Evolutionary conservation across 257 asterid species (phyloP), one percentile per base, ranked within the genome.

Genomic region (Solanum sparsipilum): DNA sequence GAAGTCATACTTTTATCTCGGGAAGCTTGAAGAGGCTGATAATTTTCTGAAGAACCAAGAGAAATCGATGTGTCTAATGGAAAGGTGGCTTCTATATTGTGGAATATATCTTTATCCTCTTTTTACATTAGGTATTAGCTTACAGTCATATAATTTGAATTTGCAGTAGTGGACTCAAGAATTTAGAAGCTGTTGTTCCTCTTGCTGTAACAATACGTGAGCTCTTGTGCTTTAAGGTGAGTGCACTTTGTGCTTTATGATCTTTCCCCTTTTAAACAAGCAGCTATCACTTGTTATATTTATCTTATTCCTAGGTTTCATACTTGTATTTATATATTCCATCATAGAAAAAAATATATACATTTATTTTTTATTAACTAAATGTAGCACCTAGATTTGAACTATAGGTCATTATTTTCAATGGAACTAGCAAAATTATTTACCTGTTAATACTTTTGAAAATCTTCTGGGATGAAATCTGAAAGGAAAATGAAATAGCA

Each of bases 1-100:
- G 82, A 94, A 95, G 88, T 94, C 99, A 65, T 91, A 90, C 90
- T 96, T 97, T 92, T 92, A 89, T 91, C 86, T 93, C 78, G 99
- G 99, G 86, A 95, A 92, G 90, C 97, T 95, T 89, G 99, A 96
- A 92, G 98, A 97, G 78, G 97, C 97, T 87, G 91, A 93, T 27
- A 91, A 74, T 74, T 93, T 97, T 92, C 90, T 95, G 76, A 94
- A 93, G 92, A 94, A 93, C 92, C 98, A 93, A 92, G 98, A 95
- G 88, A 96, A 94, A 83, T 91, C 89, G 29, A 70, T 87, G 74
- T 79, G 92, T 88, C 89, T 73, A 48, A 78, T 89, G 32, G 90
- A 93, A 90, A 79, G 95, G 99, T 96, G 90, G 90, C 56, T 39
- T 52, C 87, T 79, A 29, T 48, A 31, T 29, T 52, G 84, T 31